Evolutionary conservation across 139 green algal genomes (phyloP).

Genomic region (Nannochloris sp.): DNA sequence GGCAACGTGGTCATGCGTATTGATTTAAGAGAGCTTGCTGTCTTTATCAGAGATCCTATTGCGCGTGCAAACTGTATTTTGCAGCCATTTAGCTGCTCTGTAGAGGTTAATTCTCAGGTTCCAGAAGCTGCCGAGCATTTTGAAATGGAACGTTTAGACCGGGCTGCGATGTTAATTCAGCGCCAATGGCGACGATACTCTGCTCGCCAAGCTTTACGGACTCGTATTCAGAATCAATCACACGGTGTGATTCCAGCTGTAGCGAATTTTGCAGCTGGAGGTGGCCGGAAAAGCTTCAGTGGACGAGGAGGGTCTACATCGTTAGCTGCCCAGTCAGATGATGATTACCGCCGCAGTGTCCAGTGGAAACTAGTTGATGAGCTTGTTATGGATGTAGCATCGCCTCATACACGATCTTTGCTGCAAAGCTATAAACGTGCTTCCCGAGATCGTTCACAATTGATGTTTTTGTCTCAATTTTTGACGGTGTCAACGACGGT

Average conservation of each 20-base stretch:
- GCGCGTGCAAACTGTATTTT: slow-evolving; percentile 58
- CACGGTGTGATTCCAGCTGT: neutral
- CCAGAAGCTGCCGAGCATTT: slow-evolving; percentile 26
- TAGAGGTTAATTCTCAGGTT: neutral
- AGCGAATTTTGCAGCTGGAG: neutral
- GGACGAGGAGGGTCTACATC: neutral
- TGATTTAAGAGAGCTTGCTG: slow-evolving; percentile 60
- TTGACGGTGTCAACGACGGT: slow-evolving; percentile 11
- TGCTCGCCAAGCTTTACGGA: neutral
- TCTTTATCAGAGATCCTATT: slow-evolving; percentile 56
- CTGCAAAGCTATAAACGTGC: slow-evolving; percentile 28
- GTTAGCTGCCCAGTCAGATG: neutral
- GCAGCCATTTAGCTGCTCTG: slow-evolving; percentile 39
- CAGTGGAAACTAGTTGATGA: slow-evolving; percentile 39
- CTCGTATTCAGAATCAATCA: neutral
- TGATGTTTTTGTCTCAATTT: slow-evolving; percentile 25
- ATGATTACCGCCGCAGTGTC: neutral
- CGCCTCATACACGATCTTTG: slow-evolving; percentile 27
- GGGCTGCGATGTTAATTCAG: slow-evolving; percentile 34
- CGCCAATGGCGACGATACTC: slow-evolving; percentile 26
- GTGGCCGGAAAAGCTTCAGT: neutral
- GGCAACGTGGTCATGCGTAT: slow-evolving; percentile 46
- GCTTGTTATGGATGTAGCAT: slow-evolving; percentile 39
- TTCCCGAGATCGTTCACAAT: slow-evolving; percentile 12
- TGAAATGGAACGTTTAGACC: slow-evolving; percentile 19